Evolutionary conservation across 495 filamentous ascomycete species (phyloP), one percentile per base, ranked within the genome.

Genomic region (Hypoxylon subgilvum): DNA sequence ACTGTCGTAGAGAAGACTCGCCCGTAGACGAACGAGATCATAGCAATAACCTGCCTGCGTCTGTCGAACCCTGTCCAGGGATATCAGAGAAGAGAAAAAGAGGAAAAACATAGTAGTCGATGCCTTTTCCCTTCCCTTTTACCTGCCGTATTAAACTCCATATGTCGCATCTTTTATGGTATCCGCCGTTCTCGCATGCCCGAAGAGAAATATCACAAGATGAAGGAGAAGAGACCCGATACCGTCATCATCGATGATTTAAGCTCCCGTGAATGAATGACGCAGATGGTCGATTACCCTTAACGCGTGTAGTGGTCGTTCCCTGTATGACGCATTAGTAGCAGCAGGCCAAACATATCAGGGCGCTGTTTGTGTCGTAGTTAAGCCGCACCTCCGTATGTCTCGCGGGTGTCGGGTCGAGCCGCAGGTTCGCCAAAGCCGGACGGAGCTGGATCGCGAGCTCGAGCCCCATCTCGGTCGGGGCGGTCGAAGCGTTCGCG

Each of bases 391-490:
- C 79, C 75, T 69, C 75, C 76, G 63, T 86, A 87, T 45, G 80
- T 72, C 48, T 86, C 87, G 54, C 87, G 84, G 57, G 74, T 72
- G 28, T 87, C 86, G 59, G 78, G 77, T 57, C 85, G 84, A 69
- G 84, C 76, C 58, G 80, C 84, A 45, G 82, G 63, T 34, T 86
- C 86, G 61, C 75, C 80, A 59, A 86, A 81, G 61, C 73, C 75
- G 41, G 76, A 76, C 16, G 83, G 65, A 54, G 73, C 76, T 14
- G 77, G 61, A 43, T 83, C 81, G 34, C 81, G 79, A 61, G 79
- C 55, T 52, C 75, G 76, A 41, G 72, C 67, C 44, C 65, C 74
- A 42, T 78, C 76, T 4, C 77, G 71, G 44, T 77, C 73, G 60
- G 74, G 69, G 23, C 83, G 80, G 22, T 84, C 81, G 45, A 82